Percentiles rank a stretch among this genome's conserved stretches.
Conservation (phyloP, 805 yeast species). For the Yarrowia deformans region DNA sequence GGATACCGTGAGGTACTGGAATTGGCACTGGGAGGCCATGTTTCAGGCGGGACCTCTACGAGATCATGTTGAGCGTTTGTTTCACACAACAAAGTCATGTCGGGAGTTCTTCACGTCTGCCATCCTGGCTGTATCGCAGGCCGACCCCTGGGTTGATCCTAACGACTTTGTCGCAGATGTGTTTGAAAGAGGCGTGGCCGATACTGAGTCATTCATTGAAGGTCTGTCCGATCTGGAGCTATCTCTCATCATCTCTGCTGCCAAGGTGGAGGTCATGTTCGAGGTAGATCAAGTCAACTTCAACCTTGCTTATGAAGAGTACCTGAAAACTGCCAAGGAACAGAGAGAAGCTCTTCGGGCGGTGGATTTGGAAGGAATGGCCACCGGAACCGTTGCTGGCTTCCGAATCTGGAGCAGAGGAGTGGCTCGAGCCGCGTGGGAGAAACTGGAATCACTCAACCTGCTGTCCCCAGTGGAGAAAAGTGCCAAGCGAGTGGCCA, state of each 20-base stretch:
- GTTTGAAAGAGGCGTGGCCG: conserved; percentile 45
- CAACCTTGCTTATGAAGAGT: conserved; percentile 80
- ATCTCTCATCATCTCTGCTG: conserved; percentile 73
- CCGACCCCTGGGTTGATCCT: conserved; percentile 46
- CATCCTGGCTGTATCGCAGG: conserved; percentile 45
- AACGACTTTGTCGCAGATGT: conserved; percentile 39
- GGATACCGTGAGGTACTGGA: conserved; percentile 43
- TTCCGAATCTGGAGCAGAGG: conserved; percentile 66
- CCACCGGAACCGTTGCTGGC: conserved; percentile 53
- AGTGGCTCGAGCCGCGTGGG: conserved; percentile 77
- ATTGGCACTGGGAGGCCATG: conserved; percentile 41
- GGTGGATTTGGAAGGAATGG: conserved; percentile 45
- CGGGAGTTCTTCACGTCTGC: conserved; percentile 51
- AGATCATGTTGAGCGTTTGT: conserved; percentile 56
- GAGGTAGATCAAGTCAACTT: conserved; percentile 71
- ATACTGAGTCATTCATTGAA: conserved; percentile 46
- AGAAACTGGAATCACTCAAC: conserved; percentile 63
- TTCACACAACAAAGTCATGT: conserved; percentile 65
- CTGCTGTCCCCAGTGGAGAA: conserved; percentile 55
- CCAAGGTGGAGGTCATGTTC: conserved; percentile 69
- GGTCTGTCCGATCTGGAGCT: conserved; percentile 75
- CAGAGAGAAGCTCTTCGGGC: conserved; percentile 51
- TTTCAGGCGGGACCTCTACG: conserved; percentile 48
- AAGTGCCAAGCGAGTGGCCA: conserved; percentile 54
- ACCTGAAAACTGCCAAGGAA: conserved; percentile 60